Conservation (phyloP, 306 rosid genomes). For the Boehmeria nivea region DNA sequence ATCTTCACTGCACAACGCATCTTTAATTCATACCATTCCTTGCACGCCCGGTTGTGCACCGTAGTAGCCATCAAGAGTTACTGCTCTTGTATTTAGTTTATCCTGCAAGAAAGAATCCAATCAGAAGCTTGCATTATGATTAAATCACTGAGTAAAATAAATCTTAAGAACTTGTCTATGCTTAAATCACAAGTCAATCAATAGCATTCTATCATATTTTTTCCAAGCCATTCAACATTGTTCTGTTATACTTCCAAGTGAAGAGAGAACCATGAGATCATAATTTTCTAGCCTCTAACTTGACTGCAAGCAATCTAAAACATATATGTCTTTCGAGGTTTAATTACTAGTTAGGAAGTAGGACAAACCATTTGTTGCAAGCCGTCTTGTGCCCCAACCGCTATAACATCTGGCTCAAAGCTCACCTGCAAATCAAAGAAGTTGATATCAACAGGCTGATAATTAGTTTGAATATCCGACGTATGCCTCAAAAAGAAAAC, state of each 20-base stretch:
- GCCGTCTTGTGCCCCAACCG: slow-evolving; percentile 80
- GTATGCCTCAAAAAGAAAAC: background rate
- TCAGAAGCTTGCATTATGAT: background rate
- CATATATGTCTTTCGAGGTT: background rate
- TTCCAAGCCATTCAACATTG: no score
- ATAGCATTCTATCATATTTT: no score
- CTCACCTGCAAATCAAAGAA: slow-evolving; percentile 49
- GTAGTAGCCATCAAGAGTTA: slow-evolving; percentile 78
- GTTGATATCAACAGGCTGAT: slow-evolving; percentile 19
- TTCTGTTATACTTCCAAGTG: no score
- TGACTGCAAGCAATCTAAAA: background rate
- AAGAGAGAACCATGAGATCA: no score
- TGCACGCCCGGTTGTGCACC: slow-evolving; percentile 72
- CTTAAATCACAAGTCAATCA: no score
- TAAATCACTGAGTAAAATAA: no score
- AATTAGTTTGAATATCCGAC: background rate
- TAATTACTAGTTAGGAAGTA: slow-evolving; percentile 18
- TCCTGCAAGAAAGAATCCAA: slow-evolving; percentile 50
- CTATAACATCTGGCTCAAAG: slow-evolving; percentile 65
- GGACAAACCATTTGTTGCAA: slow-evolving; percentile 92
- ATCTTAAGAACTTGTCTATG: no score
- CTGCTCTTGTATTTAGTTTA: slow-evolving; percentile 72
- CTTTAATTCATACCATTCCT: slow-evolving; percentile 69
- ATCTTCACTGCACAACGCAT: background rate
- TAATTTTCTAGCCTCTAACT: no score